Base-by-base conservation (phyloP, 345 rosid species). In the Pistacia atlantica region DNA sequence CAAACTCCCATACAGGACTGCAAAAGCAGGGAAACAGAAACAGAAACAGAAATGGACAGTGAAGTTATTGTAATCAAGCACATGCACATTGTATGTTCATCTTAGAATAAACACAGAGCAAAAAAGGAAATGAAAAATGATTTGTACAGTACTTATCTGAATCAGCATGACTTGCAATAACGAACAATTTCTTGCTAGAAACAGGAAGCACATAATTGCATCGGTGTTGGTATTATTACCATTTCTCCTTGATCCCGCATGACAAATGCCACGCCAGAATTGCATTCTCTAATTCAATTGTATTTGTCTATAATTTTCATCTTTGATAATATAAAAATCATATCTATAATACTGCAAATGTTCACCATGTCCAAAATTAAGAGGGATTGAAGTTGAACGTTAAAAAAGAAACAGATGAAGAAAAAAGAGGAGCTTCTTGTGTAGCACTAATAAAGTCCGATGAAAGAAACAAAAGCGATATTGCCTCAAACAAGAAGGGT, bases 221-320 rank as follows among this genome's bases (percentile, higher is more conserved):
- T 33, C 22, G 2, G 4, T 38, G 12, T 38, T 35, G 48, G 9
- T 64, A 64, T 3, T 33, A 31, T 63, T 63, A 11, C 46, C 46
- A 12, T 64, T 63, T 33, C 46, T 63, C 46, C 67, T 63, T 64
- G 18, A 64, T 64, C n/a, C 45, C 16, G 67, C 49, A 64, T 64
- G 37, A 64, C 2, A 22, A 64, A 64, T 64, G 67, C 49, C 62
- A 64, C 17, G 17, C 20, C 46, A 64, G 67, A 65, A 42, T 38
- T 42, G 25, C n/a, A 65, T 52, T 2, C n/a, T n/a, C 17, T 1
- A 65, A 18, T n/a, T 42, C 22, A 38, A 14, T n/a, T n/a, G 0
- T 12, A 4, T 37, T 10, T 18, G 28, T 20, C 28, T n/a, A n/a
- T 17, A 65, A 65, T 42, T 42, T 17, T 42, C 69, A 8, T 65